These are phyloP conservation scores for Berberis vulgaris DNA, from an alignment of 164 flowering plant species.

Conservation along the genomic window DNA sequence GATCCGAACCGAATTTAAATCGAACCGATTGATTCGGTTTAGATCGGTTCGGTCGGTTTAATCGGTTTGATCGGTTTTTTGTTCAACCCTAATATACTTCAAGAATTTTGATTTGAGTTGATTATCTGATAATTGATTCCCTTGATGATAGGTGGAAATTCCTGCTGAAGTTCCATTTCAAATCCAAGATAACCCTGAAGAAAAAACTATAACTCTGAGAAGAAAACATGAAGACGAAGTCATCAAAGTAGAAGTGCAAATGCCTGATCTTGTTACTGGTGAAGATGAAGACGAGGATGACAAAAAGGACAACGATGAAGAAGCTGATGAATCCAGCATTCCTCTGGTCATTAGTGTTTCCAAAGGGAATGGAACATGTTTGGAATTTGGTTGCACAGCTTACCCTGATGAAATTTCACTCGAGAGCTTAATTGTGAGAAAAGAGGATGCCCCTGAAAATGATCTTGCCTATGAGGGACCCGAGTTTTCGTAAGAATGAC, in stretches of 20 bases:
- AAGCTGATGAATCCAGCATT: slow-evolving; percentile 27
- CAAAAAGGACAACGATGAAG: slow-evolving; percentile 24
- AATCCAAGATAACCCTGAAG: slow-evolving; percentile 60
- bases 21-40: too few species aligned
- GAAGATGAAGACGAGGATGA: slow-evolving; percentile 27
- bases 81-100: not conserved
- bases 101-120: not conserved
- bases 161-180: slow-evolving; percentile 65
- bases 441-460: slow-evolving; percentile 54
- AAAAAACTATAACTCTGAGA: slow-evolving; percentile 39
- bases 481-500: slow-evolving; percentile 58
- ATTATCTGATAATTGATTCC: not conserved
- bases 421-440: slow-evolving; percentile 50
- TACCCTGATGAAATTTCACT: slow-evolving; percentile 62
- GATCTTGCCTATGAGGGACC: slow-evolving; percentile 76
- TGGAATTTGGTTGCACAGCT: slow-evolving; percentile 64
- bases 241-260: slow-evolving; percentile 66
- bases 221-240: slow-evolving; percentile 61
- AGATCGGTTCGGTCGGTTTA: too few species aligned
- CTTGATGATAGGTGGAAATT: slow-evolving; percentile 20
- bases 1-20: too few species aligned
- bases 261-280: slow-evolving; percentile 59
- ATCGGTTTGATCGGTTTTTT: too few species aligned
- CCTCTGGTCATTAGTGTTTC: slow-evolving; percentile 55
- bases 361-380: slow-evolving; percentile 41